Evolutionary conservation across 441 rosid species (phyloP), one percentile per base, ranked within the genome.

Genomic region (Bruguiera hainesii): DNA sequence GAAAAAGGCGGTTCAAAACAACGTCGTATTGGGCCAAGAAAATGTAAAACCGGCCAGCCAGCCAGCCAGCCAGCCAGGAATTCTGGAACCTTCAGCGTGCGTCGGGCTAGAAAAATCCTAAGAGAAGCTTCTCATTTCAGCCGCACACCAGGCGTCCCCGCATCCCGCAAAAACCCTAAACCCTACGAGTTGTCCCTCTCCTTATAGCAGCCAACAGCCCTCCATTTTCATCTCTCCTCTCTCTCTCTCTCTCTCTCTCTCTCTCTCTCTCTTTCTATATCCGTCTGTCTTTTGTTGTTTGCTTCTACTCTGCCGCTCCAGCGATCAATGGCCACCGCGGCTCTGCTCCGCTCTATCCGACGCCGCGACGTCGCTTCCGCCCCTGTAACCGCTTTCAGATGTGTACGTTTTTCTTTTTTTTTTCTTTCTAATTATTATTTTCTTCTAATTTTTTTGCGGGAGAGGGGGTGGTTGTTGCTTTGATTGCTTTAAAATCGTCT

Each of bases 341-440:
- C 86, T 72, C 78, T 93, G 48, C 80, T 93, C 50, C 95, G 95
- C 52, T 79, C 91, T 5, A 13, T 91, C 9, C 80, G 95, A 28
- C 93, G 97, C 56, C 96, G 95, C 7, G 96, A 90, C 19, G 76
- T 83, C 42, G 83, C 87, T 15, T 76, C 86, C 30, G 70, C 85
- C 10, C 82, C 97, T 23, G 63, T 87, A 13, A 79, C 92, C 1
- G 90, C 89, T 50, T 87, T 73, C 78, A 87, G 70, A 84, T 82
- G 68, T 63, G 97, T 90, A 76, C 18, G 87, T 71, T 29, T 55
- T 23, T 53, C 9, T 23, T 7, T 21, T 53, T 21, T 25, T 6
- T 9, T 20, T 20, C n/a, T 33, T 33, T 7, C 9, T 6, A 8
- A 5, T 33, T 33, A 7, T 26, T 26, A 26, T 26, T 26, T 26